Percentiles rank a stretch among this genome's conserved stretches.
Evolutionary conservation across 2,329 filamentous ascomycete genomes (phyloP).

Genomic region (Fusarium gaditjirri): DNA sequence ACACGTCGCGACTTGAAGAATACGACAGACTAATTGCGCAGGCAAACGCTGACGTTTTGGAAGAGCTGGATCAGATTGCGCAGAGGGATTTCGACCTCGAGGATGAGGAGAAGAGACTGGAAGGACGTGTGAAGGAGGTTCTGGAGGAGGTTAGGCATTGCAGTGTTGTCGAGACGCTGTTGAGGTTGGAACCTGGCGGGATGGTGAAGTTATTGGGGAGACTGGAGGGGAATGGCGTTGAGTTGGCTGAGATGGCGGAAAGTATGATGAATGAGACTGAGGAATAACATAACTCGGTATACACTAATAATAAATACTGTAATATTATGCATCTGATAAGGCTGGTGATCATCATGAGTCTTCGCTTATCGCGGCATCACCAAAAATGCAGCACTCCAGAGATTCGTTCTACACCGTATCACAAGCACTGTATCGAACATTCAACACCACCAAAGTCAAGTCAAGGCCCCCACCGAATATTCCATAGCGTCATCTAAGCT

Average conservation of each 20-base stretch:
- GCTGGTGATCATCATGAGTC: too few relatives aligned
- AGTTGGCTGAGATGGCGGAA: not conserved
- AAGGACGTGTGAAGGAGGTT: not conserved
- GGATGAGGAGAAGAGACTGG: not conserved
- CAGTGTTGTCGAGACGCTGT: not conserved
- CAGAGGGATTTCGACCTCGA: not conserved
- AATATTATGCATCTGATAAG: too few relatives aligned
- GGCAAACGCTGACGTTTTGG: not conserved
- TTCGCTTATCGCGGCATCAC: not conserved
- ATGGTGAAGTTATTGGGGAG: not conserved
- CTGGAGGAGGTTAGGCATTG: not conserved
- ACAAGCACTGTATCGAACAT: not conserved
- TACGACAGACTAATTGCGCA: not conserved
- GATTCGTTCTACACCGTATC: not conserved
- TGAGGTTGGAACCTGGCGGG: not conserved
- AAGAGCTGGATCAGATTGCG: not conserved
- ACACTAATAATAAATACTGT: not conserved
- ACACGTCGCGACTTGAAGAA: not conserved
- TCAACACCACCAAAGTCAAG: not conserved
- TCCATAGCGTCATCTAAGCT: not conserved
- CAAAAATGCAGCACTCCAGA: not conserved
- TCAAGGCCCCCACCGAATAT: not conserved
- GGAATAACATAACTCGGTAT: not conserved
- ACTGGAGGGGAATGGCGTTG: not conserved
- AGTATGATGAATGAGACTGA: not conserved